phyloP scores from a whole-genome alignment of 2,329 filamentous ascomycete genomes.

The Catunica adiposa region DNA sequence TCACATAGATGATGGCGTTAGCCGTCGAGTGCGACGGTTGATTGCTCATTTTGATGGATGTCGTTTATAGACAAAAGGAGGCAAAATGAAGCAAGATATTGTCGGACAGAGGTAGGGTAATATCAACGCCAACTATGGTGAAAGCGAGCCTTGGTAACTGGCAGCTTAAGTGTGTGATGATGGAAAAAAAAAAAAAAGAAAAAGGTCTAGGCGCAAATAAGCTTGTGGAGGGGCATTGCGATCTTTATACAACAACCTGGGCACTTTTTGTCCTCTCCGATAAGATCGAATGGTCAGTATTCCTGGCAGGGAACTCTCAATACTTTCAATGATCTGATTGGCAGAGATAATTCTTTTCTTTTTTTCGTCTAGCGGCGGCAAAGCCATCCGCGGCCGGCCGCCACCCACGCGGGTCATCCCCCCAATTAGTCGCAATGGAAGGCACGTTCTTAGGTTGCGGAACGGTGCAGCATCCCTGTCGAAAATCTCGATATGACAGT shows the following conservation, averaged over 20 bases:
- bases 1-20: slow-evolving; percentile 69
- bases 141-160: slow-evolving; percentile 2
- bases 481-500: background rate
- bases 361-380: background rate
- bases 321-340: too few species aligned
- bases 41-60: slow-evolving; percentile 30
- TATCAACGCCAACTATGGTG: background rate
- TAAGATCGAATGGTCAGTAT: too few species aligned
- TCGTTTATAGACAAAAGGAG: slow-evolving; percentile 4
- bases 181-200: background rate
- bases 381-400: background rate
- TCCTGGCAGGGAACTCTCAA: background rate
- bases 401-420: background rate
- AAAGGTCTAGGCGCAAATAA: background rate
- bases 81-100: slow-evolving; percentile 1
- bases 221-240: background rate
- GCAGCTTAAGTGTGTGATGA: background rate
- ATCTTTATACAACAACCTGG: slow-evolving; percentile 1
- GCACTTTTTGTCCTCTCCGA: too few species aligned
- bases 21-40: slow-evolving; percentile 55
- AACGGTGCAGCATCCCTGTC: background rate
- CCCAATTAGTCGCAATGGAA: background rate
- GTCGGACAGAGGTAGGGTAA: background rate
- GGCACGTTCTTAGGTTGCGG: background rate
- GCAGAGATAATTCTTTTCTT: background rate